Evolutionary conservation across 176 grass and related monocot species (phyloP).

Genomic region (Hsuehochloa calcarea): DNA sequence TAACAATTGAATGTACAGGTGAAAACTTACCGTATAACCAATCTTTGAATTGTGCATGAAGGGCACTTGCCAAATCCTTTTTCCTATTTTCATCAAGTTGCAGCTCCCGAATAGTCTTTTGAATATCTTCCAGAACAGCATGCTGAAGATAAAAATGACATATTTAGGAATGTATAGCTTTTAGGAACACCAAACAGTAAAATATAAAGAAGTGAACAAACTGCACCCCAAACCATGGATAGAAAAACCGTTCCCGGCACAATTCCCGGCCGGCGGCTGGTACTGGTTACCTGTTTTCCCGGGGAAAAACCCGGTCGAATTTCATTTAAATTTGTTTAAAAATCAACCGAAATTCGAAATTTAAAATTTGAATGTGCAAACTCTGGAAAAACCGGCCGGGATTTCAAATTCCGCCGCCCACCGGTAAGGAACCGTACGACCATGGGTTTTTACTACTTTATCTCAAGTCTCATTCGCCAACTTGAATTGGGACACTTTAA

Average conservation of each 20-base stretch:
- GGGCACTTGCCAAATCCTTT: constrained; percentile 70
- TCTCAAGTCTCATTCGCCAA: neutral
- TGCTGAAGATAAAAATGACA: constrained; percentile 50
- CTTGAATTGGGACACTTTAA: neutral
- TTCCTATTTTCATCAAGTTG: constrained; percentile 89
- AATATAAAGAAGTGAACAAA: neutral
- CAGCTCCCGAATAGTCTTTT: constrained; percentile 68
- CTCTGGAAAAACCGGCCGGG: too few species aligned
- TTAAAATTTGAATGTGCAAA: too few species aligned
- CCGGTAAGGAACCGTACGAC: too few species aligned
- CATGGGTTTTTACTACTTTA: neutral
- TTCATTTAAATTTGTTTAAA: too few species aligned
- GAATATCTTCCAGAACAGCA: constrained; percentile 65
- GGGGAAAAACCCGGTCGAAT: too few species aligned
- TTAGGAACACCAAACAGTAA: constrained; percentile 12
- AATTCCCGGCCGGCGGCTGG: too few species aligned
- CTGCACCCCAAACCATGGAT: too few species aligned
- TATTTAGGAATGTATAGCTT: neutral
- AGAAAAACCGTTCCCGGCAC: too few species aligned
- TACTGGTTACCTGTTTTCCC: too few species aligned
- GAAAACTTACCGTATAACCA: constrained; percentile 87
- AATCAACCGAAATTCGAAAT: too few species aligned
- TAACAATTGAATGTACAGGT: neutral
- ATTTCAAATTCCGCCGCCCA: too few species aligned
- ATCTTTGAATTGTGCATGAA: constrained; percentile 93